A percentile compares a stretch with the other conserved stretches of the same genome.
phyloP scores from a whole-genome alignment of 495 filamentous ascomycete genomes.

The Talaromyces proteolyticus region DNA sequence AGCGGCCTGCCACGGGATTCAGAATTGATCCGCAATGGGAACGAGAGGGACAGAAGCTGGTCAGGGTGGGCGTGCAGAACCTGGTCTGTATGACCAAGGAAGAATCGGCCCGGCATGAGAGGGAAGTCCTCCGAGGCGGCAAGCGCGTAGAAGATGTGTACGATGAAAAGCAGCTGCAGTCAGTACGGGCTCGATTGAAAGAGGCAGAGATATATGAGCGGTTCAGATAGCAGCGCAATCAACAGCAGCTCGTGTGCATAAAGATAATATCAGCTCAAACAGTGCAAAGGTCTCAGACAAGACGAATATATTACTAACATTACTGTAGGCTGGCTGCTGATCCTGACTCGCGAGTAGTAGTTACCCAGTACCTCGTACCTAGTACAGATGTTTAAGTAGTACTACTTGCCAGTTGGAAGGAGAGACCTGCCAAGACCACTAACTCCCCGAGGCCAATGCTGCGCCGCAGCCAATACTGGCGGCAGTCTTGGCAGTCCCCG shows the following conservation, averaged over 20 bases:
- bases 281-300: not conserved
- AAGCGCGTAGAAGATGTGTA: conserved; percentile 71
- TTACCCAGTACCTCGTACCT: no score
- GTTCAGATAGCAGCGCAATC: conserved; percentile 29
- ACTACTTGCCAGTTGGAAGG: no score
- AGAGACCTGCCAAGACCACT: not conserved
- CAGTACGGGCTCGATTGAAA: conserved; percentile 54
- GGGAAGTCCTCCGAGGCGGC: conserved; percentile 65
- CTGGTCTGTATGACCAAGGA: conserved; percentile 97
- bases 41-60: conserved; percentile 63
- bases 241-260: not conserved
- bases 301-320: not conserved
- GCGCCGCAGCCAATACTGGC: not conserved
- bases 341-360: not conserved
- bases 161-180: conserved; percentile 51
- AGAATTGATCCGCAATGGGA: conserved; percentile 28
- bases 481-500: no score
- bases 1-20: conserved; percentile 48
- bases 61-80: conserved; percentile 57
- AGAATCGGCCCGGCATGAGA: conserved; percentile 76
- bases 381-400: no score
- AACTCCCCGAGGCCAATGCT: not conserved
- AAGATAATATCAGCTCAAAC: not conserved
- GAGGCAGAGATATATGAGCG: conserved; percentile 55
- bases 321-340: not conserved